phyloP scores from a whole-genome alignment of 2,329 filamentous ascomycete species.

The Aspergillus novoparasiticus region DNA sequence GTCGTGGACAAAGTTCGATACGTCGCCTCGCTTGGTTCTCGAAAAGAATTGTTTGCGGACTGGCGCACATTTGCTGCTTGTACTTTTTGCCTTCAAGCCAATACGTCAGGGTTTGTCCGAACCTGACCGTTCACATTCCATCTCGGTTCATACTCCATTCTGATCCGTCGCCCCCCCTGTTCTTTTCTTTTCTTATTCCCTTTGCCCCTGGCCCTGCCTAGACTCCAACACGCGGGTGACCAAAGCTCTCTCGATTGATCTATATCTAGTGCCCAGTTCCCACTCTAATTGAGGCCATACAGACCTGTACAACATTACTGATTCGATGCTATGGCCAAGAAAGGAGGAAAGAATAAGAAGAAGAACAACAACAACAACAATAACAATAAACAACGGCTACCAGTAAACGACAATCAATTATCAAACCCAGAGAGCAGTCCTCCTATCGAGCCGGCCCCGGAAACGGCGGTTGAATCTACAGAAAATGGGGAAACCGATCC shows the following conservation, averaged over 20 bases:
- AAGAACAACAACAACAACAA: constrained; percentile 36
- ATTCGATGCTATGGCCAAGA: constrained; percentile 41
- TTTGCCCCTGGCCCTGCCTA: constrained; percentile 27
- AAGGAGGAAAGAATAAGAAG: constrained; percentile 38
- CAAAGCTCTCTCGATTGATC: constrained; percentile 24
- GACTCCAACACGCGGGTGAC: constrained; percentile 28
- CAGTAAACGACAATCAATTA: constrained; percentile 31
- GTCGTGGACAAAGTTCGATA: constrained; percentile 34
- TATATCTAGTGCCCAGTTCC: constrained; percentile 24
- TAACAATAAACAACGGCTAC: constrained; percentile 26
- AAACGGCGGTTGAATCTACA: constrained; percentile 32
- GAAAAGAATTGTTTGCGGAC: constrained; percentile 32
- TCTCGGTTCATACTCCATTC: constrained; percentile 21
- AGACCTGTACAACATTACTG: constrained; percentile 26
- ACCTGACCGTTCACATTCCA: constrained; percentile 28
- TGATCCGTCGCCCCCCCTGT: constrained; percentile 25
- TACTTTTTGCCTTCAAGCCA: constrained; percentile 28
- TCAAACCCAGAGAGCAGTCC: constrained; percentile 24
- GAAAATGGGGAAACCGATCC: constrained; percentile 40
- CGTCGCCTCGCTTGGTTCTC: constrained; percentile 38
- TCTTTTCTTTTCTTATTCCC: constrained; percentile 17
- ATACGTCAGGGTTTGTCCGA: constrained; percentile 30
- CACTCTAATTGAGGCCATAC: constrained; percentile 5
- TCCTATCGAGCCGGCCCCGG: constrained; percentile 28
- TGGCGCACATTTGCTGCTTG: constrained; percentile 30